Evolutionary conservation across 441 rosid species (phyloP).

Genomic region (Geranium incanum): DNA sequence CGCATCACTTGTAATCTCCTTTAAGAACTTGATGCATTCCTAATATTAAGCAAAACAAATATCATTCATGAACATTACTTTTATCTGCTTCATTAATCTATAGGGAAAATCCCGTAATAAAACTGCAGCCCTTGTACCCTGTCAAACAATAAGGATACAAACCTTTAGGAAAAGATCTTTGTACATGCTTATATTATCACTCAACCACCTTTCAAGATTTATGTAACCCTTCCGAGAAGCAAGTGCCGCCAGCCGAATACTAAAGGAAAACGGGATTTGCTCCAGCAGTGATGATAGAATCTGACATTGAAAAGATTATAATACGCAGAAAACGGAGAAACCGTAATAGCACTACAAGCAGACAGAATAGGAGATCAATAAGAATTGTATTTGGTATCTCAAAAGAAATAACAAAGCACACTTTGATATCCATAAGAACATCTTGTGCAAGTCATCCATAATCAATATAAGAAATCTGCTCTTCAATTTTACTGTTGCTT

Average conservation of each 20-base stretch:
- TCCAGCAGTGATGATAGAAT: slow-evolving; percentile 63
- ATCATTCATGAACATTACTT: slow-evolving; percentile 22
- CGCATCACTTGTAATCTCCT: slow-evolving; percentile 62
- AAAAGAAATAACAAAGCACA: not conserved
- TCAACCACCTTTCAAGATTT: slow-evolving; percentile 88
- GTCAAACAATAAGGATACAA: slow-evolving; percentile 4
- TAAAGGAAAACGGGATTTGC: slow-evolving; percentile 58
- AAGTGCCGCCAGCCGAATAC: slow-evolving; percentile 72
- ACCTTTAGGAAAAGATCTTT: slow-evolving; percentile 86
- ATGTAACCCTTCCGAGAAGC: slow-evolving; percentile 69
- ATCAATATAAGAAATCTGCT: not conserved
- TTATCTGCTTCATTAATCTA: slow-evolving; percentile 11
- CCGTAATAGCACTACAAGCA: slow-evolving; percentile 1
- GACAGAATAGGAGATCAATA: not conserved
- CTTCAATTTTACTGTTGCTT: not conserved
- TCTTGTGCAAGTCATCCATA: not conserved
- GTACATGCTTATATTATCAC: slow-evolving; percentile 42
- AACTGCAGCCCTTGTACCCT: not conserved
- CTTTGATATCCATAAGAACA: not conserved
- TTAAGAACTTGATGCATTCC: slow-evolving; percentile 87
- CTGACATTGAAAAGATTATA: slow-evolving; percentile 32
- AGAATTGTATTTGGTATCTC: not conserved
- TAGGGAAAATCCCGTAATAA: not conserved
- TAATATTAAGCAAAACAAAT: slow-evolving; percentile 28
- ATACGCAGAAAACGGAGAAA: not conserved